A percentile compares a stretch with the other conserved stretches of the same genome.
Conservation (phyloP, 352 stramenopile species). For the Labyrinthula sp. region DNA sequence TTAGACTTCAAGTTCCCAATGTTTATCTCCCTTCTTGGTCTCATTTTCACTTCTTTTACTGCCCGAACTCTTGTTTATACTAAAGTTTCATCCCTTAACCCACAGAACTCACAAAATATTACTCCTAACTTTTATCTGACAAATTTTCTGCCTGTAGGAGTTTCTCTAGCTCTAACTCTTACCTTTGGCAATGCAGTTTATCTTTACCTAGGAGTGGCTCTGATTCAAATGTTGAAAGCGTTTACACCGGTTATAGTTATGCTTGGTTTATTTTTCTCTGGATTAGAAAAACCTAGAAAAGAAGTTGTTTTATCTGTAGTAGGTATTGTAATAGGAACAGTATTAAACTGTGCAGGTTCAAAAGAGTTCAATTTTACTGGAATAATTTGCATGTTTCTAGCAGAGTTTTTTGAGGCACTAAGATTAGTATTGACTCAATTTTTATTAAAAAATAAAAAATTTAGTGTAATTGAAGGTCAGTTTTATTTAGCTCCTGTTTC, state of each 20-base stretch:
- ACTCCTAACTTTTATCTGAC: conserved; percentile 11
- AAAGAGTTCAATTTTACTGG: conserved; percentile 26
- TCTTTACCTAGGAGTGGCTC: conserved; percentile 25
- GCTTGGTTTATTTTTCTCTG: conserved; percentile 4
- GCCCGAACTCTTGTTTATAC: conserved; percentile 5
- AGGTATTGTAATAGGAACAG: conserved; percentile 26
- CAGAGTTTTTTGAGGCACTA: conserved; percentile 25
- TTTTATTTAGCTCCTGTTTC: conserved; percentile 27
- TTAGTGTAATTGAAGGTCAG: conserved; percentile 20
- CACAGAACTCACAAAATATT: conserved; percentile 15
- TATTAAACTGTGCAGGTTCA: conserved; percentile 9
- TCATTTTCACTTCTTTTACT: conserved; percentile 9
- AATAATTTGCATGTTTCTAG: conserved; percentile 21
- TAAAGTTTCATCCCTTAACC: conserved; percentile 1
- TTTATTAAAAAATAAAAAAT: conserved; percentile 21
- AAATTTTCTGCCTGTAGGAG: conserved; percentile 21
- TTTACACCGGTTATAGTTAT: conserved; percentile 29
- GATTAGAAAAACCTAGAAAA: conserved; percentile 10
- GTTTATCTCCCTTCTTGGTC: conserved; percentile 6
- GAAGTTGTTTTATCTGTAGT: conserved; percentile 11
- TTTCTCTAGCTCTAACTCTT: conserved; percentile 16
- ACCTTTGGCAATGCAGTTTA: conserved; percentile 27
- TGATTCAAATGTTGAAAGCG: conserved; percentile 30
- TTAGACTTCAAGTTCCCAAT: conserved; percentile 26
- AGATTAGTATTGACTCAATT: conserved; percentile 28